Evolutionary conservation across 1,284 basidiomycete species (phyloP).

Genomic region (Tranzscheliella williamsii): DNA sequence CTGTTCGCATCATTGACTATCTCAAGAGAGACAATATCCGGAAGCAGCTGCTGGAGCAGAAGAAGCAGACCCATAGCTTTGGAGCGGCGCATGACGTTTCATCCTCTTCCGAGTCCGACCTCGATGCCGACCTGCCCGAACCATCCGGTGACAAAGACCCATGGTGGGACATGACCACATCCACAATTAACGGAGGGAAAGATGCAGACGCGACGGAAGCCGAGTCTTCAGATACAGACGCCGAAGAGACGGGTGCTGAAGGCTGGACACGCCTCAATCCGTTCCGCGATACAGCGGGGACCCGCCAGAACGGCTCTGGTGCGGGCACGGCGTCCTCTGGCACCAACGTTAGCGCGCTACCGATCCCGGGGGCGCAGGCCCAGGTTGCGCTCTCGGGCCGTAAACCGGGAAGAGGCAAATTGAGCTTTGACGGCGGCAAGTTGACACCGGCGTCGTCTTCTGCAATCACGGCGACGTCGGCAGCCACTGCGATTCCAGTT

Average conservation of each 20-base stretch:
- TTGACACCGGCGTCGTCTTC: too few species aligned
- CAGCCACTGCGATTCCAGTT: too few species aligned
- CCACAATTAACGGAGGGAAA: neutral
- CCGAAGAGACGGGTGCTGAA: neutral
- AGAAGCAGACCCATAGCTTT: slow-evolving; percentile 18
- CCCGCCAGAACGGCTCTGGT: neutral
- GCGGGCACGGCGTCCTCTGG: too few species aligned
- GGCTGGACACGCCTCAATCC: slow-evolving; percentile 1
- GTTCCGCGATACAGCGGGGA: too few species aligned
- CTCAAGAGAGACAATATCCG: slow-evolving; percentile 74
- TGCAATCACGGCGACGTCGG: too few species aligned
- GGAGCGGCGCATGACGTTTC: neutral
- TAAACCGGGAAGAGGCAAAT: too few species aligned
- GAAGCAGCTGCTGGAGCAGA: slow-evolving; percentile 64
- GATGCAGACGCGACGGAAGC: neutral
- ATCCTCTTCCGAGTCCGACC: slow-evolving; percentile 9
- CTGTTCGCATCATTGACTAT: slow-evolving; percentile 77
- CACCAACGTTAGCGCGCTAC: too few species aligned
- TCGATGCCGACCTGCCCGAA: slow-evolving; percentile 22
- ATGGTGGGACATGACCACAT: slow-evolving; percentile 29
- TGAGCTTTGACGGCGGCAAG: too few species aligned
- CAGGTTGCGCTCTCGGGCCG: too few species aligned
- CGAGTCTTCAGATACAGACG: neutral
- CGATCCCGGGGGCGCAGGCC: too few species aligned
- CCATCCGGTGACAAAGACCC: slow-evolving; percentile 30